phyloP scores from a whole-genome alignment of 2,329 filamentous ascomycete species.

The Achaetomium macrosporum region DNA sequence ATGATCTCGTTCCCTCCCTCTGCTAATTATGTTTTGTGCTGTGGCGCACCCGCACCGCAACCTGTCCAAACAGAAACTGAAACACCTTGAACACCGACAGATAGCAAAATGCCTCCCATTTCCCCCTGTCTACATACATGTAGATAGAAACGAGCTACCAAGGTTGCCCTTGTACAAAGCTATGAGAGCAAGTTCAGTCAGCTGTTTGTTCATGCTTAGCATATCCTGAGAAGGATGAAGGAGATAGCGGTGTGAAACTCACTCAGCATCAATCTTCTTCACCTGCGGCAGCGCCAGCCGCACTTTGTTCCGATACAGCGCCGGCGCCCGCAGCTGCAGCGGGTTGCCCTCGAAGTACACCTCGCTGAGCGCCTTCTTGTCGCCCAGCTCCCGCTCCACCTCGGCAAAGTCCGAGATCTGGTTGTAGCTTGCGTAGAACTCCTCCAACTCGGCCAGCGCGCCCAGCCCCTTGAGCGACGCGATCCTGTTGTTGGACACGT shows the following conservation, averaged over 20 bases:
- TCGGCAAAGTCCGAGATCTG: slow-evolving; percentile 73
- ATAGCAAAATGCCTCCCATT: neutral
- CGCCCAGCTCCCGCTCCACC: slow-evolving; percentile 66
- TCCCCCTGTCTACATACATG: neutral
- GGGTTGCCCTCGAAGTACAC: slow-evolving; percentile 98
- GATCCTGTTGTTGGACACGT: slow-evolving; percentile 86
- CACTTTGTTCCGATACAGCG: slow-evolving; percentile 91
- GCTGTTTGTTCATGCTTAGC: neutral
- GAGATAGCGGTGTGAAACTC: slow-evolving; percentile 42
- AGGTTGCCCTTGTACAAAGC: neutral
- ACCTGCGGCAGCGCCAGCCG: slow-evolving; percentile 80
- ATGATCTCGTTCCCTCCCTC: too few relatives aligned
- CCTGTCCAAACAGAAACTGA: too few relatives aligned
- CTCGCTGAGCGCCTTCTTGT: slow-evolving; percentile 75
- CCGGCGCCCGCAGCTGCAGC: slow-evolving; percentile 70
- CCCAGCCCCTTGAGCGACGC: slow-evolving; percentile 66
- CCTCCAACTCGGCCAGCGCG: slow-evolving; percentile 66
- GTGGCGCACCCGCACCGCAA: too few relatives aligned
- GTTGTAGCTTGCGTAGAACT: slow-evolving; percentile 94
- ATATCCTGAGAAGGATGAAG: neutral
- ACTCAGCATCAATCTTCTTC: slow-evolving; percentile 92
- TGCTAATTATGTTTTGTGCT: too few relatives aligned
- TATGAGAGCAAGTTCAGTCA: neutral
- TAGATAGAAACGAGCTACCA: neutral
- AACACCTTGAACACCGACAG: neutral